Evolutionary conservation across 805 yeast genomes (phyloP).

Genomic region (Hermanozyma aechmeae): DNA sequence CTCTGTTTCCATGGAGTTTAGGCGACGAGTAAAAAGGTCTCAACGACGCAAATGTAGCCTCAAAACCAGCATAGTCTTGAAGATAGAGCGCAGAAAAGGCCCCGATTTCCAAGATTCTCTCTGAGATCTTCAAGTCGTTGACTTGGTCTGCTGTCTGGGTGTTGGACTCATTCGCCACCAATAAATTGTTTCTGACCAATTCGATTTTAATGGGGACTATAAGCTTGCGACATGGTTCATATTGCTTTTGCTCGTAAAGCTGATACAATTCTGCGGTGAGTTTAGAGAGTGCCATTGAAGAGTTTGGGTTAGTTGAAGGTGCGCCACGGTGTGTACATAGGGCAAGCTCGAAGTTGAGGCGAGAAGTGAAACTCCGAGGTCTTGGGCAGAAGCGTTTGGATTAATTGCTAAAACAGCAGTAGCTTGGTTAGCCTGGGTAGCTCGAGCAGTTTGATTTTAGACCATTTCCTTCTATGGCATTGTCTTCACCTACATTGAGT

Average conservation of each 20-base stretch:
- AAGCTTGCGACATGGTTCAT: conserved; percentile 47
- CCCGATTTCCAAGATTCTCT: conserved; percentile 81
- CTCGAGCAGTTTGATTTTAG: too few species aligned
- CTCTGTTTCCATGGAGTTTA: conserved; percentile 29
- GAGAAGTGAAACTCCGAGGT: too few species aligned
- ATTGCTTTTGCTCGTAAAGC: conserved; percentile 55
- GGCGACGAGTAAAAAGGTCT: conserved; percentile 60
- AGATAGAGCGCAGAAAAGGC: conserved; percentile 69
- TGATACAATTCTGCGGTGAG: conserved; percentile 61
- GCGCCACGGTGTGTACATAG: too few species aligned
- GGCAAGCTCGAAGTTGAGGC: too few species aligned
- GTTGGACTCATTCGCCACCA: conserved; percentile 48
- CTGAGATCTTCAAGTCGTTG: conserved; percentile 67
- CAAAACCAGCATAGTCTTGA: conserved; percentile 54
- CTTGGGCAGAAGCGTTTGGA: too few species aligned
- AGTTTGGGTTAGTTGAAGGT: too few species aligned
- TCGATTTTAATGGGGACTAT: conserved; percentile 71
- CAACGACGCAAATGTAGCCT: conserved; percentile 64
- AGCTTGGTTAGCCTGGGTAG: too few species aligned
- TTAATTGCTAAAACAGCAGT: too few species aligned
- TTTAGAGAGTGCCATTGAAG: conserved; percentile 56
- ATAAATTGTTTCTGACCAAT: conserved; percentile 64
- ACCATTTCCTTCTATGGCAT: too few species aligned
- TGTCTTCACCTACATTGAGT: too few species aligned
- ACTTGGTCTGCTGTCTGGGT: conserved; percentile 32